Evolutionary conservation across 2,329 filamentous ascomycete genomes (phyloP).

Genomic region (Fusarium redolens): DNA sequence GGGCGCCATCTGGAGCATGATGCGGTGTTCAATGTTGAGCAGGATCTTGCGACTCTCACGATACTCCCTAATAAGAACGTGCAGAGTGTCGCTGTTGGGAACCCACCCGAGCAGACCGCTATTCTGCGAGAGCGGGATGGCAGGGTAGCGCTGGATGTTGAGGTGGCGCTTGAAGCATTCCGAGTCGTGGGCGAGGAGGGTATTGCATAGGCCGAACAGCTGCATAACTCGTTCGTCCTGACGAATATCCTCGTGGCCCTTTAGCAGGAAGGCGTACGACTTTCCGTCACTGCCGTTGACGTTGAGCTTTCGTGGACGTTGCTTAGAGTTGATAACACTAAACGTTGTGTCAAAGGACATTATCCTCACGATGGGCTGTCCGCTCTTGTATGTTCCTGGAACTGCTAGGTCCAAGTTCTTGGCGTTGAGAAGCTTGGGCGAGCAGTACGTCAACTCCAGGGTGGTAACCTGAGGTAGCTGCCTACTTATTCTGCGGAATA

Average conservation of each 20-base stretch:
- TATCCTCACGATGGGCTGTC: conserved; percentile 82
- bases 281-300: conserved; percentile 90
- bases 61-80: conserved; percentile 97
- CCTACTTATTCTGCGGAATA: conserved; percentile 93
- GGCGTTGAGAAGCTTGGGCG: conserved; percentile 88
- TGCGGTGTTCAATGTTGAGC: conserved; percentile 98
- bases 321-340: conserved; percentile 95
- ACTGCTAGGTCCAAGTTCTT: conserved; percentile 91
- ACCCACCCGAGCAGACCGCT: conserved; percentile 97
- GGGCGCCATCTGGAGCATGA: conserved; percentile 99
- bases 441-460: conserved; percentile 95
- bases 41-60: conserved; percentile 96
- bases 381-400: conserved; percentile 92
- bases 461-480: conserved; percentile 93
- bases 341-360: conserved; percentile 90
- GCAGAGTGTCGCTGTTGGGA: conserved; percentile 95
- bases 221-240: conserved; percentile 99
- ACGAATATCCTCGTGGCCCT: conserved; percentile 99
- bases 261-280: conserved; percentile 88
- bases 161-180: conserved; percentile 98
- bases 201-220: conserved; percentile 97
- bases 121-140: conserved; percentile 96
- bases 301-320: conserved; percentile 89
- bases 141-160: conserved; percentile 94
- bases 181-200: conserved; percentile 89